Conservation (phyloP, 2,329 filamentous ascomycete species). For the Sordariomycetes sp. region DNA sequence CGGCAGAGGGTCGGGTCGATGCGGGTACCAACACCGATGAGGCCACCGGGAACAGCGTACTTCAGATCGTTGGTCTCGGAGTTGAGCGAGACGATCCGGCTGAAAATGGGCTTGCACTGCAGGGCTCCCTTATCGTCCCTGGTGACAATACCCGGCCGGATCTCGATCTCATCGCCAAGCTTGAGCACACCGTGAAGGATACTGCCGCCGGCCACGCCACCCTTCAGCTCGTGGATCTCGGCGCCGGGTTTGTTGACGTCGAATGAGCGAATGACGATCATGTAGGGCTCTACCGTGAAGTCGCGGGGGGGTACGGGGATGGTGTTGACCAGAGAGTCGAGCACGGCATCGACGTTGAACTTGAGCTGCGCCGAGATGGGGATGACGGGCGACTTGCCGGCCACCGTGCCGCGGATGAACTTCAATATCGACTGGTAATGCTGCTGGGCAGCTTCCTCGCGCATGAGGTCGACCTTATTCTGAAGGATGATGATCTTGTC, state of each 20-base stretch:
- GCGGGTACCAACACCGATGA: slow-evolving; percentile 95
- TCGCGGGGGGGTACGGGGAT: slow-evolving; percentile 88
- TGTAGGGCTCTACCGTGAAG: slow-evolving; percentile 85
- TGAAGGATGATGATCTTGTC: slow-evolving; percentile 99
- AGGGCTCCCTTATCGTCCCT: slow-evolving; percentile 90
- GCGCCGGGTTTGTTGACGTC: slow-evolving; percentile 99
- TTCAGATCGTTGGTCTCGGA: slow-evolving; percentile 98
- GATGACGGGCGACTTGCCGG: slow-evolving; percentile 88
- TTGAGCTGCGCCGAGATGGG: slow-evolving; percentile 96
- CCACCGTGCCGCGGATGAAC: slow-evolving; percentile 95
- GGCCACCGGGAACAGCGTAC: slow-evolving; percentile 92
- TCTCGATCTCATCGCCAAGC: slow-evolving; percentile 96
- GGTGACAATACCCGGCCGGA: slow-evolving; percentile 94
- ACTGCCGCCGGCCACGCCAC: slow-evolving; percentile 93
- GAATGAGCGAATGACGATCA: slow-evolving; percentile 99
- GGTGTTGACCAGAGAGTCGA: slow-evolving; percentile 89
- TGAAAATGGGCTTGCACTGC: slow-evolving; percentile 95
- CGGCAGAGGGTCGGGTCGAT: slow-evolving; percentile 97
- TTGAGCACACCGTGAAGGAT: slow-evolving; percentile 96
- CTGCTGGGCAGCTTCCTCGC: slow-evolving; percentile 83
- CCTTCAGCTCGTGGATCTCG: slow-evolving; percentile 96
- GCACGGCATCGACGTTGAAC: slow-evolving; percentile 98
- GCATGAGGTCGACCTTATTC: slow-evolving; percentile 99
- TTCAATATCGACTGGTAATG: slow-evolving; percentile 97
- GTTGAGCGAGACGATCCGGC: slow-evolving; percentile 86